Evolutionary conservation across 805 yeast genomes (phyloP).

Genomic region (Sugiyamaella marilandica): DNA sequence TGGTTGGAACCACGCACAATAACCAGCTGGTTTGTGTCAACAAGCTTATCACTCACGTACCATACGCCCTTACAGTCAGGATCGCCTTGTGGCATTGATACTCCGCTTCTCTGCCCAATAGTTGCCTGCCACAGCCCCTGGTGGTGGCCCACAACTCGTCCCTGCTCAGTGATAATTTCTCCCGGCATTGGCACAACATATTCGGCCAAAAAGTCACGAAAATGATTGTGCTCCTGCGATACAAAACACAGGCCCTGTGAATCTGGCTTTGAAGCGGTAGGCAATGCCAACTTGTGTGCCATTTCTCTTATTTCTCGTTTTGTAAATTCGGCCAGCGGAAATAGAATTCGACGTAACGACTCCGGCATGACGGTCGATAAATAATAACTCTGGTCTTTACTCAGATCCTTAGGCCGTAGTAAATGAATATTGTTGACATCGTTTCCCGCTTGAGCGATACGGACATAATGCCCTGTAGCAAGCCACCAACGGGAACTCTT

Average conservation of each 20-base stretch:
- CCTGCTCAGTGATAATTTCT: conserved; percentile 69
- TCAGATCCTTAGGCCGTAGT: conserved; percentile 50
- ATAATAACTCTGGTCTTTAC: conserved; percentile 90
- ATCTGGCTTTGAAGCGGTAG: conserved; percentile 77
- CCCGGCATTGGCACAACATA: conserved; percentile 74
- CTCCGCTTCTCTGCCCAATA: conserved; percentile 77
- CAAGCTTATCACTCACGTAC: conserved; percentile 74
- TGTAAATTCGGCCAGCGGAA: conserved; percentile 76
- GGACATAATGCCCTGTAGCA: conserved; percentile 61
- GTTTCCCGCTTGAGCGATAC: conserved; percentile 24
- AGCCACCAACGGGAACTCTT: conserved; percentile 59
- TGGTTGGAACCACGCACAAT: conserved; percentile 70
- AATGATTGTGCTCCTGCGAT: conserved; percentile 54
- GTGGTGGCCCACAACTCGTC: conserved; percentile 74
- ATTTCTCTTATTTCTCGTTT: conserved; percentile 71
- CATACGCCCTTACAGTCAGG: conserved; percentile 72
- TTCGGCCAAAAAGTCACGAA: conserved; percentile 67
- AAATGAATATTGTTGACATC: conserved; percentile 39
- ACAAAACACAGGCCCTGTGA: conserved; percentile 96
- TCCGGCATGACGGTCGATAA: conserved; percentile 57
- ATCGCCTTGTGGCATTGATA: conserved; percentile 86
- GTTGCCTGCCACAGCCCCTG: conserved; percentile 93
- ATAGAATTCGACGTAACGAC: conserved; percentile 47
- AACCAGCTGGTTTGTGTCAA: conserved; percentile 62
- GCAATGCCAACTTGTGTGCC: conserved; percentile 50